Evolutionary conservation across 164 flowering plant genomes (phyloP).

Genomic region (Santalum album): DNA sequence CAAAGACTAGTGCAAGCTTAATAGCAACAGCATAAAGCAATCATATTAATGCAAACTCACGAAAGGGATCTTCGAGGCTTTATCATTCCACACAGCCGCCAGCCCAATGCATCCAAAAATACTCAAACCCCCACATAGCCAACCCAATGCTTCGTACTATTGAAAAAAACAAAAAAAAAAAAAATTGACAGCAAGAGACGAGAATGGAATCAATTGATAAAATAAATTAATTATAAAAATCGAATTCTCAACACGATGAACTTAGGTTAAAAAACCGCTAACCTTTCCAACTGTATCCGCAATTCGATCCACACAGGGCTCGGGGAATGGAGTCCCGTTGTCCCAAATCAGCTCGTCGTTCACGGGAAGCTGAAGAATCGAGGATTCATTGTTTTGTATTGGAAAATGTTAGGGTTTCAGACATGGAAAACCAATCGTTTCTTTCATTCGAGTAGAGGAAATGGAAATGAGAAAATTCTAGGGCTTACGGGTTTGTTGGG

Average conservation of each 20-base stretch:
- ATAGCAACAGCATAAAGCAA: no score
- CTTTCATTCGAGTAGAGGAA: conserved; percentile 6
- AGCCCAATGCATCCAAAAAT: conserved; percentile 64
- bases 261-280: not conserved
- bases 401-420: no score
- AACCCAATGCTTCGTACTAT: conserved; percentile 95
- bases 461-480: no score
- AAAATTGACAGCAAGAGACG: no score
- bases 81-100: conserved; percentile 84
- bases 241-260: no score
- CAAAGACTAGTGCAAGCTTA: no score
- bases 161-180: no score
- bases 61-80: conserved; percentile 77
- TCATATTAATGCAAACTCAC: conserved; percentile 40
- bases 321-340: conserved; percentile 82
- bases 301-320: conserved; percentile 90
- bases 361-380: conserved; percentile 44
- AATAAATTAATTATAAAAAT: no score
- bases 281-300: conserved; percentile 94
- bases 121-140: conserved; percentile 95
- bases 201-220: no score
- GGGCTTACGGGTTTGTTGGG: conserved; percentile 75
- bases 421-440: no score
- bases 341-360: conserved; percentile 95
- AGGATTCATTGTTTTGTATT: no score